Evolutionary conservation across 169 alveolate species (phyloP).

Genomic region (Eimeria acervulina): DNA sequence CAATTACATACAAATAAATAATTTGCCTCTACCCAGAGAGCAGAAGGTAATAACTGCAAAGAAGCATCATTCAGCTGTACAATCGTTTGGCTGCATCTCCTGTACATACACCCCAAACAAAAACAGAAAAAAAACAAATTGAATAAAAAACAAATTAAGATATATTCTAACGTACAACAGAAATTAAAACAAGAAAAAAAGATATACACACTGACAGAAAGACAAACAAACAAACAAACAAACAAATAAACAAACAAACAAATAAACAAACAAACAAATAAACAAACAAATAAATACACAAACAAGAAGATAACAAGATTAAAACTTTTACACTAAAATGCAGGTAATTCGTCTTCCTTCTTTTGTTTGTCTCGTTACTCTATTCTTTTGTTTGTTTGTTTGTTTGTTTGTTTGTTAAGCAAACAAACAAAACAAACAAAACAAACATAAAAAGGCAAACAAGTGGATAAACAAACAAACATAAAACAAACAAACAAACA

Average conservation of each 20-base stretch:
- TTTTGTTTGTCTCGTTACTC: no score
- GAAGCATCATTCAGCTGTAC: background rate
- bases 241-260: no score
- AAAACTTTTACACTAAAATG: no score
- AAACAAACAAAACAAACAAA: background rate
- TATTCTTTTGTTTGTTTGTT: no score
- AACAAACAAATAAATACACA: no score
- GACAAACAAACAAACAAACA: no score
- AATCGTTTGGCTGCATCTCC: background rate
- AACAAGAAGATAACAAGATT: no score
- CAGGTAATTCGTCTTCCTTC: no score
- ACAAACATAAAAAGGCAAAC: background rate
- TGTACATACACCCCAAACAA: constrained; percentile 19
- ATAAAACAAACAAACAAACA: background rate
- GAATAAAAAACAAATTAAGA: background rate
- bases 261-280: no score
- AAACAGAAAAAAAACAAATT: background rate
- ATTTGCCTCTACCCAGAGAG: background rate
- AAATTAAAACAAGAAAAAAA: background rate
- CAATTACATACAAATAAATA: background rate
- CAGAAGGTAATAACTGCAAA: background rate
- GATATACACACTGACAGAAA: background rate
- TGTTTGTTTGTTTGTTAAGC: no score
- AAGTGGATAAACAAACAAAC: no score
- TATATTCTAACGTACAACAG: background rate